Base-by-base conservation (phyloP, 148 eudicot species). In the Rhododendron kiyosumense region DNA sequence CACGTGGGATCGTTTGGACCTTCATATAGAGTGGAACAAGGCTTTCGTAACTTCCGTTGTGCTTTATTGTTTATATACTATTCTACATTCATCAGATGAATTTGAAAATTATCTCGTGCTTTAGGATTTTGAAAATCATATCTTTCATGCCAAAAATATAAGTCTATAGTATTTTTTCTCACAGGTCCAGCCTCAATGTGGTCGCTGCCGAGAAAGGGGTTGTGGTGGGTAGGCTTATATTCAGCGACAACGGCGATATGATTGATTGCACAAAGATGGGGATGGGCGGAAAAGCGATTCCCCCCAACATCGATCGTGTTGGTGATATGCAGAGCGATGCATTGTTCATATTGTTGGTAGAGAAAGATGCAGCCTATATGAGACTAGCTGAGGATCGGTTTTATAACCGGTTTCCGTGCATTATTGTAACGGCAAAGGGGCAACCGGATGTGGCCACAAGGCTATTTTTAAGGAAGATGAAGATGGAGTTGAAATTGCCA, bases 261-360 rank as follows among this genome's bases (percentile, higher is more conserved):
- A 97, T 97, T 41, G 98, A 97, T 84, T 97, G 99, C 63, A 97
- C 98, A 3, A 93, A 90, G 74, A 97, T 97, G 99, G 99, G 98
- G 3, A 91, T 95, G 81, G 99, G 98, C 0, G 98, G 98, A 38
- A 97, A 97, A 78, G 98, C 98, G 0, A 95, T 95, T 7, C 99
- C 98, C 0, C 99, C 98, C 0, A 95, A 97, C 80, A 95, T 97
- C 22, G 99, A 95, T 74, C 86, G 98, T 1, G 99, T 97, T 67
- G 99, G 96, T 24, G 95, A 94, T 89, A 88, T 95, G 90, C 86
- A 87, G 83, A 95, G 96, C 43, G 99, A 95, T 91, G 99, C 99
- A 0, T 79, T 95, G 86, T 97, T 95, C 79, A 92, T 94, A 0
- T 84, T 97, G 81, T 81, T 97, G 65, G 99, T 97, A 34, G 98